Conservation (phyloP, 768 basidiomycete genomes). For the Suillus cothurnatus region DNA sequence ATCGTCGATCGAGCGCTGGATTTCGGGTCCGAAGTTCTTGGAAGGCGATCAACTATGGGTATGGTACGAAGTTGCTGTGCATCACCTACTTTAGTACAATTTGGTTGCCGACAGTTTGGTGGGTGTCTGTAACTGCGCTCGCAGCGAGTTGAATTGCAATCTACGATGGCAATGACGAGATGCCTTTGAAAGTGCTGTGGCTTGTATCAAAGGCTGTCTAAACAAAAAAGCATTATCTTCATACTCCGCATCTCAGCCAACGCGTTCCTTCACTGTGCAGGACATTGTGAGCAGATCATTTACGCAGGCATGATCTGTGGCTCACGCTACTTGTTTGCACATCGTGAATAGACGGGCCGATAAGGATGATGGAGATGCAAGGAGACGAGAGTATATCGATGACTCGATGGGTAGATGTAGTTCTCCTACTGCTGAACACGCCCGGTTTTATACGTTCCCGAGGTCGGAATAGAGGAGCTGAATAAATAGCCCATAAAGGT, state of each 20-base stretch:
- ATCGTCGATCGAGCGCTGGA: slow-evolving; percentile 68
- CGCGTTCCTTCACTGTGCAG: slow-evolving; percentile 69
- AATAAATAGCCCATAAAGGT: slow-evolving; percentile 32
- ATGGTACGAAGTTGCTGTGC: slow-evolving; percentile 17
- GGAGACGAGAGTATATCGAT: slow-evolving; percentile 3
- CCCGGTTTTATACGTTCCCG: slow-evolving; percentile 32
- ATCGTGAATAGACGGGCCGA: slow-evolving; percentile 36
- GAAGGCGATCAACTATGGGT: slow-evolving; percentile 7
- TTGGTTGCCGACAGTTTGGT: slow-evolving; percentile 51
- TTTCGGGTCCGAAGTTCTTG: slow-evolving; percentile 68
- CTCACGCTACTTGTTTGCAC: slow-evolving; percentile 80
- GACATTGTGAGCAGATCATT: slow-evolving; percentile 2
- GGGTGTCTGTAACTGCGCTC: slow-evolving; percentile 65
- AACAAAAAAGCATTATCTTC: slow-evolving; percentile 23
- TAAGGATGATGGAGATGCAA: slow-evolving; percentile 3
- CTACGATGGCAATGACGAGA: slow-evolving; percentile 69
- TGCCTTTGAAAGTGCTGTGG: slow-evolving; percentile 80
- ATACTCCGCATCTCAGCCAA: slow-evolving; percentile 72
- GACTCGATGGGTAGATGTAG: slow-evolving; percentile 16
- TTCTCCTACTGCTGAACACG: slow-evolving; percentile 1
- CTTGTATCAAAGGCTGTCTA: slow-evolving; percentile 16
- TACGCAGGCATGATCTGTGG: slow-evolving; percentile 19
- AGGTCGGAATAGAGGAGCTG: slow-evolving; percentile 28
- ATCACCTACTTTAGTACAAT: slow-evolving; percentile 58
- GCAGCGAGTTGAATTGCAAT: slow-evolving; percentile 68